phyloP scores from a whole-genome alignment of 805 yeast genomes.

The Myxozyma melibiosi region DNA sequence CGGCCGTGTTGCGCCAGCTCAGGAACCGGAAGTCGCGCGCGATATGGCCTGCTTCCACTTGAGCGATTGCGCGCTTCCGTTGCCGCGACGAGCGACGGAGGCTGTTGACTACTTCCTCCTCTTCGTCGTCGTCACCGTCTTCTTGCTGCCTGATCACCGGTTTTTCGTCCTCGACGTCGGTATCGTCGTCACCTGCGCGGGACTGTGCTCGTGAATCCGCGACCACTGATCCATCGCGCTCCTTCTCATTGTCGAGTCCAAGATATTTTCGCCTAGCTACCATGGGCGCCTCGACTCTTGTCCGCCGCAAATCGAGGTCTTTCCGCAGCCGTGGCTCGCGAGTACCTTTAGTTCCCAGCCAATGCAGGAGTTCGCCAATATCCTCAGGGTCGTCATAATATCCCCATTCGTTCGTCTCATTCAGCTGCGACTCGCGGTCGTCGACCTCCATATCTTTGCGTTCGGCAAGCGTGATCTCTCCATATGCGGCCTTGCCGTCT shows the following conservation, averaged over 20 bases:
- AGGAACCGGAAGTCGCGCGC: constrained; percentile 14
- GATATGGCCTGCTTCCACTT: constrained; percentile 7
- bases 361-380: constrained; percentile 55
- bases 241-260: constrained; percentile 32
- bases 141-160: constrained; percentile 1
- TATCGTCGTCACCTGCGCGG: neutral
- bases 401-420: constrained; percentile 60
- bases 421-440: constrained; percentile 8
- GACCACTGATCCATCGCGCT: too few species aligned
- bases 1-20: constrained; percentile 25
- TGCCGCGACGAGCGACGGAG: constrained; percentile 27
- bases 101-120: constrained; percentile 19
- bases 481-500: constrained; percentile 33
- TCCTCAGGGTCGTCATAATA: constrained; percentile 65
- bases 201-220: neutral
- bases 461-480: constrained; percentile 23
- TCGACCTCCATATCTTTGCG: constrained; percentile 23
- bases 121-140: constrained; percentile 6
- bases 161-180: neutral
- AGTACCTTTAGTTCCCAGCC: constrained; percentile 76
- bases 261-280: constrained; percentile 60
- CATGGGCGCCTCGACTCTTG: constrained; percentile 57
- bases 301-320: constrained; percentile 58
- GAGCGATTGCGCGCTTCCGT: constrained; percentile 6
- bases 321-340: constrained; percentile 68